These are phyloP conservation scores for Tilletia setariae DNA, from an alignment of 1,284 basidiomycete species.

Conservation along the genomic window DNA sequence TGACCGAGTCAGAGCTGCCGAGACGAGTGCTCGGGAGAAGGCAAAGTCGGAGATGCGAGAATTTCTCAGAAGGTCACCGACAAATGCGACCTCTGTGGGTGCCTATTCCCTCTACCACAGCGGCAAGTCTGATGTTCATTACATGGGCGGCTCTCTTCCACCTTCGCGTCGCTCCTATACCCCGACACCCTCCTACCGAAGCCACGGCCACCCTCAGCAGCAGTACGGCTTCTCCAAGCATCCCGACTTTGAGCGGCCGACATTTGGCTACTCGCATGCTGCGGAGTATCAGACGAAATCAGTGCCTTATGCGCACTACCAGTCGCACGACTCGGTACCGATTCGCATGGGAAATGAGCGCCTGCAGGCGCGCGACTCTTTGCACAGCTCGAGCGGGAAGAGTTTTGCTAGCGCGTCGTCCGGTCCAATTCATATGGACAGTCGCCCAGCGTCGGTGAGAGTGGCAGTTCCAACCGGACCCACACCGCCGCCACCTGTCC, in stretches of 20 bases:
- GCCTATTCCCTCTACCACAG: no score
- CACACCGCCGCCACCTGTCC: background rate
- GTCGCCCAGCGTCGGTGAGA: background rate
- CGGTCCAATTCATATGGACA: background rate
- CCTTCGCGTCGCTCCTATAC: no score
- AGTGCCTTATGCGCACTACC: background rate
- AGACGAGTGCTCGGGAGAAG: slow-evolving; percentile 2
- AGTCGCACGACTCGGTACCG: background rate
- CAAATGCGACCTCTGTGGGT: background rate
- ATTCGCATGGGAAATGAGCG: background rate
- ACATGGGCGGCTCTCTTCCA: no score
- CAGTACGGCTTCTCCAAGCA: no score
- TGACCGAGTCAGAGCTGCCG: background rate
- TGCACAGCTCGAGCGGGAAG: slow-evolving; percentile 11
- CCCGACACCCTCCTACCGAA: no score
- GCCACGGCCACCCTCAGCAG: no score
- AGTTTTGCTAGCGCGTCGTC: slow-evolving; percentile 6
- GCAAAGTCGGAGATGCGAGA: slow-evolving; percentile 8
- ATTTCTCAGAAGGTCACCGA: background rate
- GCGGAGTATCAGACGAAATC: no score
- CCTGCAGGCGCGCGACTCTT: background rate
- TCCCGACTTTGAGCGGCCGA: no score
- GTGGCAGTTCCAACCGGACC: background rate
- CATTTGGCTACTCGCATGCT: no score
- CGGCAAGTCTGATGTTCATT: no score